Evolutionary conservation across 768 basidiomycete genomes (phyloP).

Genomic region (Tulasnella sp.): DNA sequence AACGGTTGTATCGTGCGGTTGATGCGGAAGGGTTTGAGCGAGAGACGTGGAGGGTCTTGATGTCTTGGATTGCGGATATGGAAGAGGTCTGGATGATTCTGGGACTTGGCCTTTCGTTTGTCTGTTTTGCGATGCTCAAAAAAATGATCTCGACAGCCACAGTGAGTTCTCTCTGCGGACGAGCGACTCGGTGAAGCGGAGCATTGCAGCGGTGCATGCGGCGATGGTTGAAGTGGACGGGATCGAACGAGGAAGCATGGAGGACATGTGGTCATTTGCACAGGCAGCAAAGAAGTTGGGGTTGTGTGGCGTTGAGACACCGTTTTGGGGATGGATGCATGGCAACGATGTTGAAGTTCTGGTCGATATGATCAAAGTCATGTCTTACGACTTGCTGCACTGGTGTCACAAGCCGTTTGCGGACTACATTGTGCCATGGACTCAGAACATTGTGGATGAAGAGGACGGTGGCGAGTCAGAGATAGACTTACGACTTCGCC

Average conservation of each 20-base stretch:
- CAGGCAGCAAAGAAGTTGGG: not conserved
- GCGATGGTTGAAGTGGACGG: not conserved
- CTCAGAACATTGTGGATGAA: not conserved
- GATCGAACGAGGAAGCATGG: no score
- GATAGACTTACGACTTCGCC: not conserved
- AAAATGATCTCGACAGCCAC: not conserved
- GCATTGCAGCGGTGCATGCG: not conserved
- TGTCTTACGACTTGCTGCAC: not conserved
- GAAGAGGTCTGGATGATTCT: conserved; percentile 8
- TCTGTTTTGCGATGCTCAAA: conserved; percentile 9
- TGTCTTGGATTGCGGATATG: conserved; percentile 31
- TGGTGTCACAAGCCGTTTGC: not conserved
- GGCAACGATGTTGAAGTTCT: not conserved
- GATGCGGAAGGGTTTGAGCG: conserved; percentile 38
- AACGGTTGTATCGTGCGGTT: conserved; percentile 25
- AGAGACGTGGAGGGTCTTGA: conserved; percentile 41
- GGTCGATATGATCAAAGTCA: not conserved
- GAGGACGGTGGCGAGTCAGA: not conserved
- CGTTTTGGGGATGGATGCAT: conserved; percentile 5
- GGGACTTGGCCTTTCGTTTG: conserved; percentile 21
- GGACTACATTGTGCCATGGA: not conserved
- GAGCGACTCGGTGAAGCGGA: not conserved
- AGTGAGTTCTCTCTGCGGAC: not conserved
- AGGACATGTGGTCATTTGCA: conserved; percentile 41
- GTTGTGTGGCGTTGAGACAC: not conserved